Evolutionary conservation across 2,329 filamentous ascomycete species (phyloP).

Genomic region (Fusarium stilboides): DNA sequence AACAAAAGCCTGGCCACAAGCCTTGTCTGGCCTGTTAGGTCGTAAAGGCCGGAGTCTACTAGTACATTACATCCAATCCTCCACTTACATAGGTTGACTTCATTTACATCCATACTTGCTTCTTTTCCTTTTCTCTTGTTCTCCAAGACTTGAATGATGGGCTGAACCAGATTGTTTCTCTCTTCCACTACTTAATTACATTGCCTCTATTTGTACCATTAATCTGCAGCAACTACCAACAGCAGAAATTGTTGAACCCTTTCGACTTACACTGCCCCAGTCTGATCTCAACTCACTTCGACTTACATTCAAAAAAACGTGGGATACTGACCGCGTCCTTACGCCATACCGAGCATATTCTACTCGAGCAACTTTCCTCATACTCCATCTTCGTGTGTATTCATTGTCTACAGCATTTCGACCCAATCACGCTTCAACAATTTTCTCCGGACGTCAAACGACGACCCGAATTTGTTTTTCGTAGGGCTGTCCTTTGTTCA

Average conservation of each 20-base stretch:
- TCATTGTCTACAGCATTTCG: conserved; percentile 1
- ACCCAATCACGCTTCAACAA: not conserved
- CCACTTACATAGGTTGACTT: conserved; percentile 25
- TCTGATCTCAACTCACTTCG: not conserved
- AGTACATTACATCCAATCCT: conserved; percentile 24
- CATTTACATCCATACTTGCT: conserved; percentile 11
- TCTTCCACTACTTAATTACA: not conserved
- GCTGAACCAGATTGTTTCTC: not conserved
- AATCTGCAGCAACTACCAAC: not conserved
- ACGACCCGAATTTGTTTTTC: not conserved
- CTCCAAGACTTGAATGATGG: not conserved
- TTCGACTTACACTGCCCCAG: not conserved
- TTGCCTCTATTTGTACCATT: not conserved
- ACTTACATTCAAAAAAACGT: not conserved
- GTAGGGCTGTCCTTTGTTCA: too few species aligned
- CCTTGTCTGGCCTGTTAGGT: too few species aligned
- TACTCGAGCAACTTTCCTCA: not conserved
- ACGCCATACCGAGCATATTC: not conserved
- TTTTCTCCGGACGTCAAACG: not conserved
- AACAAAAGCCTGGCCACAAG: conserved; percentile 11
- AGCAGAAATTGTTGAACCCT: not conserved
- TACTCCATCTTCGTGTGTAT: conserved; percentile 5
- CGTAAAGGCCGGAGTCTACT: too few species aligned
- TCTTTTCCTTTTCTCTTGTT: conserved; percentile 8
- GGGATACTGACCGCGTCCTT: not conserved